Percentiles rank a stretch among this genome's conserved stretches.
Evolutionary conservation across 2,329 filamentous ascomycete species (phyloP).

Genomic region (Colletotrichum tropicale): DNA sequence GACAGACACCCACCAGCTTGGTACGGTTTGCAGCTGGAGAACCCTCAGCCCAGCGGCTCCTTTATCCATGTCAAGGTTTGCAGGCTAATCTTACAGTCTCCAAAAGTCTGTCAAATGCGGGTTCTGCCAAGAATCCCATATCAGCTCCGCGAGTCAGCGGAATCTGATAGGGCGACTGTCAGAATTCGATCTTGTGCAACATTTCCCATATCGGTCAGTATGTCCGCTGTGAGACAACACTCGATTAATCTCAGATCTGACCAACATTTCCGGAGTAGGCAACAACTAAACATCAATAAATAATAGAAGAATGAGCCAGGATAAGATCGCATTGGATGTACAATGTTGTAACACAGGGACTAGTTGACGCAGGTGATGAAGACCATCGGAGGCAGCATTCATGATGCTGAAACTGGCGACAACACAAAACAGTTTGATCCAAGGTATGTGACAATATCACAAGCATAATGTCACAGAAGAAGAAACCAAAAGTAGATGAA

Average conservation of each 20-base stretch:
- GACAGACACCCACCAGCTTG: background rate
- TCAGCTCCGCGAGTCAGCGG: constrained; percentile 5
- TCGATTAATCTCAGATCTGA: background rate
- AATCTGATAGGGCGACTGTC: background rate
- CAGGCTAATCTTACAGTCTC: background rate
- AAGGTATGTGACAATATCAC: too few species aligned
- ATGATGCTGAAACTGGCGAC: too few species aligned
- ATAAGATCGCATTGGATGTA: background rate
- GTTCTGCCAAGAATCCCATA: constrained; percentile 1
- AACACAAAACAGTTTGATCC: too few species aligned
- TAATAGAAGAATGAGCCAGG: background rate
- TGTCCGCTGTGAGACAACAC: rapidly evolving
- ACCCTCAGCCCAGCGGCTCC: background rate
- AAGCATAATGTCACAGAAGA: too few species aligned
- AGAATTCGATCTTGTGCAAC: background rate
- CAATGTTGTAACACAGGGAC: too few species aligned
- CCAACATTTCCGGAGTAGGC: background rate
- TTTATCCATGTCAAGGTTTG: background rate
- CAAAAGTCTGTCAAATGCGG: background rate
- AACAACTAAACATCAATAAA: rapidly evolving
- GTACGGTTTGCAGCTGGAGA: background rate
- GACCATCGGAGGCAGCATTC: too few species aligned
- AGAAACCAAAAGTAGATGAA: background rate
- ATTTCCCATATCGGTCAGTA: background rate
- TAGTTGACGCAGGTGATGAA: too few species aligned